Conservation (phyloP, 2,329 filamentous ascomycete species). For the Sodiomyces alkalinus region DNA sequence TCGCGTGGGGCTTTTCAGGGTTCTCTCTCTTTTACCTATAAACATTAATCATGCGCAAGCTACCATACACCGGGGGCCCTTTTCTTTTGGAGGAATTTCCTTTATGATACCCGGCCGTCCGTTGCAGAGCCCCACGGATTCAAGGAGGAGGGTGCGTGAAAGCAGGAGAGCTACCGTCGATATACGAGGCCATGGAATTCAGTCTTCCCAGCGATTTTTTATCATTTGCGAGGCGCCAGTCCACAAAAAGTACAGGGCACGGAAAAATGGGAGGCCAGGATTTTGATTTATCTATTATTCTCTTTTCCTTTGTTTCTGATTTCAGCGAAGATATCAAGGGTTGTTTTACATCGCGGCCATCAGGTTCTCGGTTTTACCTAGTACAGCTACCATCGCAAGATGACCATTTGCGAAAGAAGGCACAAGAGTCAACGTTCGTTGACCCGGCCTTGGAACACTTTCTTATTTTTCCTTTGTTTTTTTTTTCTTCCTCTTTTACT, state of each 20-base stretch:
- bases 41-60: constrained; percentile 9
- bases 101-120: constrained; percentile 7
- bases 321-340: no score
- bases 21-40: constrained; percentile 8
- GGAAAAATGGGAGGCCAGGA: neutral
- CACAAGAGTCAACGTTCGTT: no score
- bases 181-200: constrained; percentile 1
- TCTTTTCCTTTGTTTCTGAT: constrained; percentile 3
- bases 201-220: neutral
- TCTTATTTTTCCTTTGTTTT: constrained; percentile 3
- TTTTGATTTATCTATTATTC: neutral
- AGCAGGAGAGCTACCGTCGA: no score
- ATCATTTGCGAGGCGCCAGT: neutral
- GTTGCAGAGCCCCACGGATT: neutral
- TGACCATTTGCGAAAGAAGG: no score
- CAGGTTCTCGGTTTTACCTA: no score
- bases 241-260: neutral
- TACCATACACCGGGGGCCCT: constrained; percentile 7
- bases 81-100: constrained; percentile 3
- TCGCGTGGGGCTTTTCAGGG: constrained; percentile 4
- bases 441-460: no score
- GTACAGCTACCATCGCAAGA: no score
- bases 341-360: no score
- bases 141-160: no score
- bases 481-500: constrained; percentile 4